Evolutionary conservation across 192 early-diverging fungal species (phyloP), one percentile per base, ranked within the genome.

Genomic region (Dispira simplex): DNA sequence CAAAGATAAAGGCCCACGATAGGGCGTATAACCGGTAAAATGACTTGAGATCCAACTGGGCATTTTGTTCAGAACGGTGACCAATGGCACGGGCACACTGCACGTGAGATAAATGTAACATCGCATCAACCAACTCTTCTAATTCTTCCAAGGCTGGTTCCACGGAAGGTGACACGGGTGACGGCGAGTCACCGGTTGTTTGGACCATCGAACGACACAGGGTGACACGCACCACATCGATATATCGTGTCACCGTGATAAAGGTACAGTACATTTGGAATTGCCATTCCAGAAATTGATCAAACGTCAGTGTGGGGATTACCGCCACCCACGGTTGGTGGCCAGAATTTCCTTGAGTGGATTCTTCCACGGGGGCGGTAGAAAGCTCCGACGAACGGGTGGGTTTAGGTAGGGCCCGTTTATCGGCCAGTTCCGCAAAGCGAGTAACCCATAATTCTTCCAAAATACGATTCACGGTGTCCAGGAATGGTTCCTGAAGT

Each of bases 31-130:
- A 76, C 25, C 85, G 71, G 73, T 90, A 90, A 68, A 97, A 95
- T 53, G 95, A 90, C 20, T 85, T 78, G 18, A 90, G 87, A 64
- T 86, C 86, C 11, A 99, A 74, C 58, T 93, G 80, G 21, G 90
- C 81, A 66, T 87, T 96, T 65, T 95, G 92, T 44, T 99, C 94
- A 8, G 84, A 81, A 16, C 94, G 83, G 58, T 90, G 86, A 20
- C 82, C 82, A 46, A 99, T 76, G 58, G 96, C 75, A 64, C 92
- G 93, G 28, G 90, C 89, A 65, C 89, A 91, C 47, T 90, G 82
- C 4, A 87, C 81, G 66, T 97, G 90, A 0, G 90, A 85, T 2
- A 91, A 69, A 65, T 99, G 93, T 43, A 87, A 84, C 10, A 85
- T 85, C n/a, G 84, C 79, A 65, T 86, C 85, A 16, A 93, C 72